These are phyloP conservation scores for barrel medic (Medicago truncatula) DNA, from an alignment of 306 rosid species.

Conservation along the genomic window MtrunA17r5.0-ANR NC_053043.1:4526001-4526500, in stretches of 20 bases:
- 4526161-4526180: conserved; percentile 41
- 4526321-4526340: conserved; percentile 31
- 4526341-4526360: conserved; percentile 34
- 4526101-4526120: conserved; percentile 42
- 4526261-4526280: conserved; percentile 45
- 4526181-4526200: conserved; percentile 51
- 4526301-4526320: conserved; percentile 53
- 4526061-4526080: conserved; percentile 47
- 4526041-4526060: conserved; percentile 49
- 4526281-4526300: conserved; percentile 61
- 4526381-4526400: conserved; percentile 47
- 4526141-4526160: conserved; percentile 27
- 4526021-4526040: conserved; percentile 47
- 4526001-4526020: conserved; percentile 53
- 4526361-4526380: conserved; percentile 48
- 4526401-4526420: conserved; percentile 66
- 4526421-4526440: conserved; percentile 45
- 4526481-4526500: conserved; percentile 35
- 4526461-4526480: conserved; percentile 46
- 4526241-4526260: conserved; percentile 47
- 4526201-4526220: conserved; percentile 42
- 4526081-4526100: conserved; percentile 59
- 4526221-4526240: conserved; percentile 50
- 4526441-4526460: conserved; percentile 30
- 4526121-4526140: conserved; percentile 56